phyloP scores from a whole-genome alignment of 2,329 filamentous ascomycete species.

The Cryphonectria radicalis region DNA sequence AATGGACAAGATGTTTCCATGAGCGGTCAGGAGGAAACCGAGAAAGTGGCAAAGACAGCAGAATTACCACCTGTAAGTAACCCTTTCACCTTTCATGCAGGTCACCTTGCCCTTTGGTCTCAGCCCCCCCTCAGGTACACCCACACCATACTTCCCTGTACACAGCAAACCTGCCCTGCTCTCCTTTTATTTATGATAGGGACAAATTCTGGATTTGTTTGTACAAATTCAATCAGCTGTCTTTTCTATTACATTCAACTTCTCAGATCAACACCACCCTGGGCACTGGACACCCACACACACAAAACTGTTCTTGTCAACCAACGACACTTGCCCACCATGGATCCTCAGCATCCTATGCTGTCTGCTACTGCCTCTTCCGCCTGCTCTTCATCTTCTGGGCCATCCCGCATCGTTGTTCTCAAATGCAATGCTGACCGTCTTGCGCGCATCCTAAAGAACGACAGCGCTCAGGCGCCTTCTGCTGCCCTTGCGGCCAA shows the following conservation, averaged over 20 bases:
- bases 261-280: background rate
- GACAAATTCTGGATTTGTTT: background rate
- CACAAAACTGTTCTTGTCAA: background rate
- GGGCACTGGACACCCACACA: background rate
- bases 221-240: background rate
- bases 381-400: background rate
- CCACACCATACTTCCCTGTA: background rate
- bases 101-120: background rate
- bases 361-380: background rate
- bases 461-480: constrained; percentile 9
- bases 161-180: background rate
- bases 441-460: constrained; percentile 11
- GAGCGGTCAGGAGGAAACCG: constrained; percentile 18
- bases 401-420: constrained; percentile 13
- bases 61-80: constrained; percentile 15
- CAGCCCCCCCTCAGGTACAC: background rate
- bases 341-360: background rate
- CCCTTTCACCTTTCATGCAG: background rate
- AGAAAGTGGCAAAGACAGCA: constrained; percentile 16
- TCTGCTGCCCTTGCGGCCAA: background rate
- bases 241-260: background rate
- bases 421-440: constrained; percentile 13
- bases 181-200: background rate
- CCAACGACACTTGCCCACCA: background rate
- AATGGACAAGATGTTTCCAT: constrained; percentile 23